Conservation (phyloP, 116 monocot genomes). For the Iris pallida region DNA sequence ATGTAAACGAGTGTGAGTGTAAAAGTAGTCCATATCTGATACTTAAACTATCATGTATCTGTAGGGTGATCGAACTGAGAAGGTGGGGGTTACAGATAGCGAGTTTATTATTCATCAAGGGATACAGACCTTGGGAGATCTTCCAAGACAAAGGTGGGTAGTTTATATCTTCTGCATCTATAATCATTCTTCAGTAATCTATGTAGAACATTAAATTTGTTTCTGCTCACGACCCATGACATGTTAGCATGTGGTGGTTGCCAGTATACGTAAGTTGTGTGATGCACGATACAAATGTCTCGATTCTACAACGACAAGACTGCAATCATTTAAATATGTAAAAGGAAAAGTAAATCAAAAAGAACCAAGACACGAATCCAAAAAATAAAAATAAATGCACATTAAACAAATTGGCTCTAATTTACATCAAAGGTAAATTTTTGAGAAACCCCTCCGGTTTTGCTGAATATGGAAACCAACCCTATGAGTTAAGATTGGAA, state of each 20-base stretch:
- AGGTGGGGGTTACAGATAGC: conserved; percentile 64
- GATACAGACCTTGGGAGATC: conserved; percentile 60
- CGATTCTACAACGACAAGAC: not conserved
- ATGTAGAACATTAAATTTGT: not conserved
- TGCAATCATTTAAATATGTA: not conserved
- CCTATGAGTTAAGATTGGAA: no score
- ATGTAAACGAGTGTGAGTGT: no score
- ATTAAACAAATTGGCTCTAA: no score
- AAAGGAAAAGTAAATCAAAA: not conserved
- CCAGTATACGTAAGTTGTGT: not conserved
- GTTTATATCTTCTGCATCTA: not conserved
- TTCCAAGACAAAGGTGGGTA: conserved; percentile 28
- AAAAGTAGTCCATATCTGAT: no score
- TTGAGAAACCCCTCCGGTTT: no score
- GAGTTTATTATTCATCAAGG: conserved; percentile 68
- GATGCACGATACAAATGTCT: not conserved
- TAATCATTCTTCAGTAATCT: not conserved
- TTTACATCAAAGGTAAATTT: no score
- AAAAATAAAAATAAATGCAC: no score
- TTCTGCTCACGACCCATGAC: not conserved
- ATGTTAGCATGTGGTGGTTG: not conserved
- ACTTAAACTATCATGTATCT: not conserved
- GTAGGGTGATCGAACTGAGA: conserved; percentile 62
- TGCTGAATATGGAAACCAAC: no score
- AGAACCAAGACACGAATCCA: no score